Evolutionary conservation across 441 rosid species (phyloP).

Genomic region (Gossypium gossypioides): DNA sequence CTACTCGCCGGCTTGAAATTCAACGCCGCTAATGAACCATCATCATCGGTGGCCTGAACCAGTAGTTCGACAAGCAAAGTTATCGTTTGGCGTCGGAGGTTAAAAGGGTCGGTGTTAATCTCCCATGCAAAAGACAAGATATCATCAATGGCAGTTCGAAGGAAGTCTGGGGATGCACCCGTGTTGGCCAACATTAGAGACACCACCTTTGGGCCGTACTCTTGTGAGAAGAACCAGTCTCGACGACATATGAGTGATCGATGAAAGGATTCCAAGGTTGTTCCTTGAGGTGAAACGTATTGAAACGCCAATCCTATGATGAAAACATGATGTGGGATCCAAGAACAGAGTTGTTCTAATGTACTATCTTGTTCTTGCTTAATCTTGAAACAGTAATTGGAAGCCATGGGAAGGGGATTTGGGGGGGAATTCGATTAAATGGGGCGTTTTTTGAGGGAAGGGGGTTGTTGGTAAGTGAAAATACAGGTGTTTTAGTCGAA

Average conservation of each 20-base stretch:
- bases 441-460: neutral
- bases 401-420: neutral
- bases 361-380: neutral
- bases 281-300: neutral
- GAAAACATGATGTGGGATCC: neutral
- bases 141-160: neutral
- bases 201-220: neutral
- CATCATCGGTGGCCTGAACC: neutral
- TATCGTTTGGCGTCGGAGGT: neutral
- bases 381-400: neutral
- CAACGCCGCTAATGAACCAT: neutral
- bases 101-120: neutral
- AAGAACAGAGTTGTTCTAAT: neutral
- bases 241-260: neutral
- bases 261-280: neutral
- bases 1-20: conserved; percentile 15
- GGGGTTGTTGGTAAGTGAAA: neutral
- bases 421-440: neutral
- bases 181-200: neutral
- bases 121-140: conserved; percentile 11
- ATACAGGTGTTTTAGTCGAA: neutral
- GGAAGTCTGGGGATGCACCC: conserved; percentile 7
- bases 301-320: neutral
- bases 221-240: neutral
- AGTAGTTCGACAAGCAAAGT: neutral